Evolutionary conservation across 1,284 basidiomycete genomes (phyloP), one percentile per base, ranked within the genome.

Genomic region (Cryptococcus floricola): DNA sequence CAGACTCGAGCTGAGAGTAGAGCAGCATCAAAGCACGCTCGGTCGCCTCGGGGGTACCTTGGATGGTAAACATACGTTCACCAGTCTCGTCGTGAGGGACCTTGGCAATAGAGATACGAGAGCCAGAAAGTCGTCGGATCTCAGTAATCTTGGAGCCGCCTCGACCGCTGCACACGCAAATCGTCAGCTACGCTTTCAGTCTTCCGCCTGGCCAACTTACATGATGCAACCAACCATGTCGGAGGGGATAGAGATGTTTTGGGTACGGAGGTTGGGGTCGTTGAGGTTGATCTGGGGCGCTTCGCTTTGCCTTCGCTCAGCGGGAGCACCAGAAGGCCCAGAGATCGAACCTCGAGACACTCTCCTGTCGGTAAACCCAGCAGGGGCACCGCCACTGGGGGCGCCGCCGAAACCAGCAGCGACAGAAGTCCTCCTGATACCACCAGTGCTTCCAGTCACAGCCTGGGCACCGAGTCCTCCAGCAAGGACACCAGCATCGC

Each of bases 201-300:
- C 31, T 31, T 12, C 14, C 18, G 46, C 19, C 8, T 23, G 23
- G 31, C 31, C 23, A 23, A 68, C 76, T 70, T 59, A 74, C 75
- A 95, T 95, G 78, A 95, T 95, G 75, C 91, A 95, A 58, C 93
- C 93, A 64, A 98, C 95, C 95, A 98, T 98, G 80, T 97, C 93
- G 63, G 88, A 89, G 50, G 95, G 95, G 69, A 98, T 98, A 64
- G 94, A 95, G 69, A 98, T 98, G 79, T 96, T 97, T 80, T 98
- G 95, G 13, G 95, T 98, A 65, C 94, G 89, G 61, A 97, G 82
- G 78, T 94, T 94, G 54, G 80, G 78, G 64, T 80, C 80, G 71
- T 75, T 70, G 42, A 69, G 59, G 83, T 83, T 25, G 74, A 84
- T 65, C 66, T 83, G 61, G 77, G 77, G 82, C 19, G 84, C 64